Evolutionary conservation across 2,329 filamentous ascomycete genomes (phyloP).

Genomic region (Sphaerulina vaccinii): DNA sequence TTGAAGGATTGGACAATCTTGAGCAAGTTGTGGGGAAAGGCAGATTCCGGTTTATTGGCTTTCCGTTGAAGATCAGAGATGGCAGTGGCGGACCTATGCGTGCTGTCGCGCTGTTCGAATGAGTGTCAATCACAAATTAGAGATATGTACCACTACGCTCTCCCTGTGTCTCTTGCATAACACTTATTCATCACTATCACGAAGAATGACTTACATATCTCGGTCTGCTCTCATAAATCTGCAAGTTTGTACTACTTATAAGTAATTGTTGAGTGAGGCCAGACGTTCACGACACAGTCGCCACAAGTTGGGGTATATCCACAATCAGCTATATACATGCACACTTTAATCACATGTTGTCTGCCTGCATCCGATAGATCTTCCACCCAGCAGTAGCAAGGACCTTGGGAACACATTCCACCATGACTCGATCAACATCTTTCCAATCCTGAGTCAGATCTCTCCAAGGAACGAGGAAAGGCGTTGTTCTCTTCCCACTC

Average conservation of each 20-base stretch:
- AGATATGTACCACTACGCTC: too few species aligned
- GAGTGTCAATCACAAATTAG: too few species aligned
- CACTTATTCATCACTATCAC: too few species aligned
- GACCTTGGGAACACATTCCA: conserved; percentile 37
- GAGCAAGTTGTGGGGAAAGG: conserved; percentile 29
- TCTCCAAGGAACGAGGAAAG: conserved; percentile 38
- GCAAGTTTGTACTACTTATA: too few species aligned
- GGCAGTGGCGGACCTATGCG: conserved; percentile 33
- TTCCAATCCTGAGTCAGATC: conserved; percentile 38
- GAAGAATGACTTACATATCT: too few species aligned
- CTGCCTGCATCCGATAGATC: conserved; percentile 36
- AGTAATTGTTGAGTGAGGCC: too few species aligned
- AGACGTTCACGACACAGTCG: too few species aligned
- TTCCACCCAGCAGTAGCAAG: conserved; percentile 35
- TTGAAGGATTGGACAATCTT: conserved; percentile 31
- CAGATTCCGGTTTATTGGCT: conserved; percentile 30
- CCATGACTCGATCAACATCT: conserved; percentile 40
- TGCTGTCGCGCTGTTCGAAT: conserved; percentile 29
- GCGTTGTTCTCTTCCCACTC: conserved; percentile 35
- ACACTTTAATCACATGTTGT: conserved; percentile 1
- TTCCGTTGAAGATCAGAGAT: conserved; percentile 30
- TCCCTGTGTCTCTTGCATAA: too few species aligned
- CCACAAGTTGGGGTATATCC: too few species aligned
- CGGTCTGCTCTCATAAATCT: too few species aligned
- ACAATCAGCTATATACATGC: not conserved